phyloP scores from a whole-genome alignment of 179 eudicot genomes.

The Beta macrorhiza region DNA sequence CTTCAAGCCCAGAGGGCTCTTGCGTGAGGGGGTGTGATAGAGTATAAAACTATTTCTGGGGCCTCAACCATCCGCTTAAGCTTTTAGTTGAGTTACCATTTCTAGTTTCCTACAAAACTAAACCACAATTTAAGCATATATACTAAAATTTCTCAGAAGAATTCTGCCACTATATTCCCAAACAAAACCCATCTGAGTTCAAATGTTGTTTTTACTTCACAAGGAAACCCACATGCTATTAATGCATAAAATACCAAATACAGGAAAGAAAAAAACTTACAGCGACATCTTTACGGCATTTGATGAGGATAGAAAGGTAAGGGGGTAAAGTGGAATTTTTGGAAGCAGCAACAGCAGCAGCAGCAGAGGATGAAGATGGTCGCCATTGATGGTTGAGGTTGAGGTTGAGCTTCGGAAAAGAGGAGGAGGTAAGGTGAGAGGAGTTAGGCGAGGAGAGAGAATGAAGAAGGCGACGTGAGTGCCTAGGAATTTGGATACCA shows the following conservation, averaged over 20 bases:
- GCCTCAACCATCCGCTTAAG: too few relatives aligned
- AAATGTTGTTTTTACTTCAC: too few relatives aligned
- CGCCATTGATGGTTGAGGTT: slow-evolving; percentile 29
- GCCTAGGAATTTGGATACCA: slow-evolving; percentile 25
- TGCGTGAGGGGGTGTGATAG: too few relatives aligned
- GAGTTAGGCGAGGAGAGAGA: slow-evolving; percentile 5
- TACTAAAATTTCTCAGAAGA: neutral
- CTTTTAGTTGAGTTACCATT: too few relatives aligned
- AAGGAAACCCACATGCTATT: neutral
- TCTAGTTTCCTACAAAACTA: neutral
- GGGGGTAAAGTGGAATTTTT: slow-evolving; percentile 42
- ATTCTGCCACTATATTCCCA: neutral
- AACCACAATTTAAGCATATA: neutral
- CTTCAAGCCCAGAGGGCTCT: too few relatives aligned
- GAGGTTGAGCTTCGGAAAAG: slow-evolving; percentile 9
- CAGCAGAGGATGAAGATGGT: slow-evolving; percentile 26
- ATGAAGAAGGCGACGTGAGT: slow-evolving; percentile 31
- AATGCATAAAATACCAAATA: too few relatives aligned
- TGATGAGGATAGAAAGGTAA: slow-evolving; percentile 67
- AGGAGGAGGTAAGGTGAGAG: slow-evolving; percentile 15
- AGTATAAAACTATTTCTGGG: too few relatives aligned
- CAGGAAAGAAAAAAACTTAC: slow-evolving; percentile 35
- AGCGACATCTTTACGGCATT: slow-evolving; percentile 58
- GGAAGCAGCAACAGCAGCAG: slow-evolving; percentile 28
- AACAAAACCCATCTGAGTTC: slow-evolving; percentile 7